A percentile compares a stretch with the other conserved stretches of the same genome.
These are phyloP conservation scores for Prunus campanulata DNA, from an alignment of 306 rosid genomes.

Conservation along the genomic window DNA sequence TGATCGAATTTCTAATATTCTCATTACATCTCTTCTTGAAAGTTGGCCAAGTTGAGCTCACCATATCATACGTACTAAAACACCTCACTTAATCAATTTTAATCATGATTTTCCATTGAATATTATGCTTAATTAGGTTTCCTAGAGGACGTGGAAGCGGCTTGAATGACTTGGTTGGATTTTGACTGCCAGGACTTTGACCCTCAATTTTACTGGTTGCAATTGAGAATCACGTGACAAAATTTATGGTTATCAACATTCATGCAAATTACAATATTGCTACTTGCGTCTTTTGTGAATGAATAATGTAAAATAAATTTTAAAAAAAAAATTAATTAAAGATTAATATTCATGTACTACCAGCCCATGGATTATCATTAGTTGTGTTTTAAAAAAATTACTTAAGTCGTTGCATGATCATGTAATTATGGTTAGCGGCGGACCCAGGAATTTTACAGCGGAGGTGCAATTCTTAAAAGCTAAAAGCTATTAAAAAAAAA, in stretches of 20 bases:
- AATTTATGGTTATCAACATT: neutral
- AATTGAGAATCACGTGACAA: conserved; percentile 27
- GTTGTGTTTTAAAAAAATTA: too few species aligned
- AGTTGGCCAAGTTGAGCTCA: conserved; percentile 31
- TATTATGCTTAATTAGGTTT: neutral
- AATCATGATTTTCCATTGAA: conserved; percentile 3
- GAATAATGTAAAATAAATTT: neutral
- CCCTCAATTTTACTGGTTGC: conserved; percentile 11
- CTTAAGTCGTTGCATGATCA: too few species aligned
- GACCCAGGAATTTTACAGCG: too few species aligned
- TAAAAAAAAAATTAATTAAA: too few species aligned
- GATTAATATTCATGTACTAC: too few species aligned
- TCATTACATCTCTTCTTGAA: conserved; percentile 4
- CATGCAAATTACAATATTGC: neutral
- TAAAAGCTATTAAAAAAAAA: too few species aligned
- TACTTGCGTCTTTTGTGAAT: neutral
- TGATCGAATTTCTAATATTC: neutral
- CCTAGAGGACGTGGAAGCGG: neutral
- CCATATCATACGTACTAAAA: neutral
- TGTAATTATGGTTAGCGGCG: too few species aligned
- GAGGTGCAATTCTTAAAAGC: too few species aligned
- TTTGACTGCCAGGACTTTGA: conserved; percentile 35
- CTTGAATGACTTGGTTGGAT: conserved; percentile 15
- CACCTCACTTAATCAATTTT: conserved; percentile 10
- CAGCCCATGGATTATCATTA: too few species aligned